Base-by-base conservation (phyloP, 768 basidiomycete species). In the Epithele typhae region DNA sequence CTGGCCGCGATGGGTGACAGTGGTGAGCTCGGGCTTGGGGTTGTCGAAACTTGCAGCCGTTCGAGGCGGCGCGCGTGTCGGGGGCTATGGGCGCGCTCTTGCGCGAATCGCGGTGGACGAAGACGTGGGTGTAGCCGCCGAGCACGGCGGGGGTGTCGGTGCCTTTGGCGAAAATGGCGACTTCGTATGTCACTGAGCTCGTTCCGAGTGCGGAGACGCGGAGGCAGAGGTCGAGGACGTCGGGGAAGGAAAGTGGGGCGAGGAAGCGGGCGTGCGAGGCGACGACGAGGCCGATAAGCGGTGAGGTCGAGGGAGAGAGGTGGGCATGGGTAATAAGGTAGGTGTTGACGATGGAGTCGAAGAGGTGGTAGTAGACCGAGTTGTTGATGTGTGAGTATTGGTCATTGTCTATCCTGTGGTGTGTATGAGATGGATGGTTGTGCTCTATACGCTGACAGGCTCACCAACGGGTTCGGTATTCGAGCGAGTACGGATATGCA, bases 331-430 rank as follows among this genome's bases (percentile, higher is more conserved):
- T 68, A 30, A 88, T 81, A 51, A 90, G 79, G 64, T 87, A 92
- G 8, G 83, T 76, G 62, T 91, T 92, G 64, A 91, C 70, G 57
- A 89, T 70, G 4, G 87, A 87, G 66, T 91, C 89, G 65, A 90
- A 87, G 46, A 87, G 72, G 57, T 86, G 84, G 59, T 87, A 86
- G 64, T 89, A 92, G 14, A 88, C 67, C 0, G 84, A 74, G 63
- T 91, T 92, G 66, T 91, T 90, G 58, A 90, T 69, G 51, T 91
- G 88, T 11, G 77, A 74, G 59, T 91, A 91, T 56, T 89, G 87
- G 69, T 91, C 88, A 57, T 90, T 91, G 72, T 91, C 88, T 55
- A 77, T 86, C 88, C 88, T 91, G 52, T n/a, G 49, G 32, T 8
- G 12, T 18, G 24, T 42, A 33, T 11, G 21, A n/a, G n/a, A n/a